Conservation (phyloP, 2,329 filamentous ascomycete genomes). For the Aureobasidium sp. region DNA sequence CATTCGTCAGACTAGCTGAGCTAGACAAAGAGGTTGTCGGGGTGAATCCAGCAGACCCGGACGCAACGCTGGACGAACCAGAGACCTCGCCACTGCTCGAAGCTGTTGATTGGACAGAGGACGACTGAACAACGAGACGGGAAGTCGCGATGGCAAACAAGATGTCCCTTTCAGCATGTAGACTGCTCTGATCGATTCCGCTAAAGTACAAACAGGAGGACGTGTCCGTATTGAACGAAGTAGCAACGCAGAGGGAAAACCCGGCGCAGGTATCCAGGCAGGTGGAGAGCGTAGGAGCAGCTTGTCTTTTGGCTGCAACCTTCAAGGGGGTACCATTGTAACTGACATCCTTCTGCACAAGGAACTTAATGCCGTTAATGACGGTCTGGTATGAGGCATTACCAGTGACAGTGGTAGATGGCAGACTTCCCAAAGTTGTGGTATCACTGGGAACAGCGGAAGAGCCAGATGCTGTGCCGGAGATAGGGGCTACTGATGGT, state of each 20-base stretch:
- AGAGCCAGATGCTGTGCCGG: not conserved
- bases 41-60: not conserved
- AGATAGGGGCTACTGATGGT: not conserved
- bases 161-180: not conserved
- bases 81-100: not conserved
- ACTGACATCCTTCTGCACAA: not conserved
- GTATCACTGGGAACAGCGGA: not conserved
- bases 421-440: not conserved
- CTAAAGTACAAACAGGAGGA: slow-evolving; percentile 9
- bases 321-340: slow-evolving; percentile 5
- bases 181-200: slow-evolving; percentile 1
- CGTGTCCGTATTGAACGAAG: slow-evolving; percentile 4
- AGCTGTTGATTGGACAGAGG: not conserved
- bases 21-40: too few relatives aligned
- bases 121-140: slow-evolving; percentile 2
- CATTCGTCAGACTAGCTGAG: too few relatives aligned
- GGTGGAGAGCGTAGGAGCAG: not conserved
- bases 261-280: slow-evolving; percentile 4
- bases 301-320: slow-evolving; percentile 3
- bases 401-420: not conserved
- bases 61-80: not conserved
- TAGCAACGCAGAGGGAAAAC: not conserved
- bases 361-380: not conserved
- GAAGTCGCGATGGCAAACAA: slow-evolving; percentile 4
- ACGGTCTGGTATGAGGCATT: not conserved